Evolutionary conservation across 345 rosid species (phyloP).

Genomic region (Chamaenerion angustifolium): DNA sequence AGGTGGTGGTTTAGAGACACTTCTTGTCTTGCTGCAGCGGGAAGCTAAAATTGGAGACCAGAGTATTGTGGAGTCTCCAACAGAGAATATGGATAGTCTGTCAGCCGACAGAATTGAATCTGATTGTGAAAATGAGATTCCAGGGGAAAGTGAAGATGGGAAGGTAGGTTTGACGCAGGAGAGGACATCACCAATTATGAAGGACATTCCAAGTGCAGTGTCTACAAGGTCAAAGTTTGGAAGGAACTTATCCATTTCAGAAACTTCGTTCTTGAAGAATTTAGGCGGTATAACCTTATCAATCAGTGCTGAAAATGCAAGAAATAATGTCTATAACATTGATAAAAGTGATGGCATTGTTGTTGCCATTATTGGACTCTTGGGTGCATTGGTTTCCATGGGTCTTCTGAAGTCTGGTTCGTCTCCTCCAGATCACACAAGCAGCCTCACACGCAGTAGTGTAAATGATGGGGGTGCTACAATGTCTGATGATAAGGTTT

Average conservation of each 20-base stretch:
- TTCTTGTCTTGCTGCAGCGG: constrained; percentile 89
- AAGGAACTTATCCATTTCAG: constrained; percentile 53
- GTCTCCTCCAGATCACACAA: constrained; percentile 40
- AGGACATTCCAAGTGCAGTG: constrained; percentile 17
- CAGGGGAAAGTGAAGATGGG: constrained; percentile 26
- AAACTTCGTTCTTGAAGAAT: constrained; percentile 34
- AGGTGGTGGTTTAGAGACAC: constrained; percentile 90
- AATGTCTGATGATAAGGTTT: constrained; percentile 93
- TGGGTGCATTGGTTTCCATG: constrained; percentile 69
- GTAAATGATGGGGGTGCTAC: constrained; percentile 59
- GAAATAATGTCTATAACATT: constrained; percentile 83
- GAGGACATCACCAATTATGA: constrained; percentile 12
- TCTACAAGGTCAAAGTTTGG: constrained; percentile 29
- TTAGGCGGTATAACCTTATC: constrained; percentile 95
- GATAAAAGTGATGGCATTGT: constrained; percentile 79
- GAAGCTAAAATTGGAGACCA: constrained; percentile 87
- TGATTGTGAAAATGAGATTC: constrained; percentile 7
- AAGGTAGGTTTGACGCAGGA: constrained; percentile 21
- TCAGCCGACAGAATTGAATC: constrained; percentile 26
- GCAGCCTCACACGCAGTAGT: constrained; percentile 49
- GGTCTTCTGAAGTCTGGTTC: constrained; percentile 70
- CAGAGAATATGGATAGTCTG: constrained; percentile 21
- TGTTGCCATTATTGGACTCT: constrained; percentile 75
- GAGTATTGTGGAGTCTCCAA: constrained; percentile 19
- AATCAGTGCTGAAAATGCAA: constrained; percentile 86